Conservation (phyloP, 179 eudicot genomes). For the Beta corolliflora region DNA sequence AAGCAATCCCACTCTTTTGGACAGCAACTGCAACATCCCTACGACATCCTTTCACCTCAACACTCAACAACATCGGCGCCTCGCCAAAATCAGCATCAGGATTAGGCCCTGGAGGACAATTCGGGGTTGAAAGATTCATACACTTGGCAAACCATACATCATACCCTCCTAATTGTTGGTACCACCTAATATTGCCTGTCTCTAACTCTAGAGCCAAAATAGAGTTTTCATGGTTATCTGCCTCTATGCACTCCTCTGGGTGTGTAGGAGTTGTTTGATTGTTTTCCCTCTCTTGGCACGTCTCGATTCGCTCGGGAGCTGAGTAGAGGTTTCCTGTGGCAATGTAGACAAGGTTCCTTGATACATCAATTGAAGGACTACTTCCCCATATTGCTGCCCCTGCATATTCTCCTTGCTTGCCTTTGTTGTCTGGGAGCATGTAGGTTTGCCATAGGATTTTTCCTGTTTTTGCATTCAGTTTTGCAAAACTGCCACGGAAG, state of each 20-base stretch:
- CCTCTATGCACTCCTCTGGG: slow-evolving; percentile 27
- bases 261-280: slow-evolving; percentile 27
- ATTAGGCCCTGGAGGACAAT: slow-evolving; percentile 77
- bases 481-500: slow-evolving; percentile 66
- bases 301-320: slow-evolving; percentile 45
- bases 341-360: slow-evolving; percentile 42
- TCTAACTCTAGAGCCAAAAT: slow-evolving; percentile 34
- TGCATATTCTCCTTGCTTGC: slow-evolving; percentile 51
- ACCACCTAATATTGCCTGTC: slow-evolving; percentile 32
- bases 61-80: slow-evolving; percentile 34
- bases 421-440: slow-evolving; percentile 64
- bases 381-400: slow-evolving; percentile 88
- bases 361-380: slow-evolving; percentile 63
- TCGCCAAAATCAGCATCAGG: slow-evolving; percentile 78
- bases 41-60: slow-evolving; percentile 14
- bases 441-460: slow-evolving; percentile 61
- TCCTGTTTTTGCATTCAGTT: slow-evolving; percentile 48
- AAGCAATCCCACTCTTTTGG: slow-evolving; percentile 51
- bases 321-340: slow-evolving; percentile 72
- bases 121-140: slow-evolving; percentile 37
- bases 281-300: slow-evolving; percentile 44
- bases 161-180: slow-evolving; percentile 36
- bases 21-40: slow-evolving; percentile 32
- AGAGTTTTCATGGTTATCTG: slow-evolving; percentile 30
- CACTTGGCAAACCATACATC: slow-evolving; percentile 39